Percentiles rank a stretch among this genome's conserved stretches.
These are phyloP conservation scores for Cladosporium austrohemisphaericum DNA, from an alignment of 2,329 filamentous ascomycete species.

Conservation along the genomic window DNA sequence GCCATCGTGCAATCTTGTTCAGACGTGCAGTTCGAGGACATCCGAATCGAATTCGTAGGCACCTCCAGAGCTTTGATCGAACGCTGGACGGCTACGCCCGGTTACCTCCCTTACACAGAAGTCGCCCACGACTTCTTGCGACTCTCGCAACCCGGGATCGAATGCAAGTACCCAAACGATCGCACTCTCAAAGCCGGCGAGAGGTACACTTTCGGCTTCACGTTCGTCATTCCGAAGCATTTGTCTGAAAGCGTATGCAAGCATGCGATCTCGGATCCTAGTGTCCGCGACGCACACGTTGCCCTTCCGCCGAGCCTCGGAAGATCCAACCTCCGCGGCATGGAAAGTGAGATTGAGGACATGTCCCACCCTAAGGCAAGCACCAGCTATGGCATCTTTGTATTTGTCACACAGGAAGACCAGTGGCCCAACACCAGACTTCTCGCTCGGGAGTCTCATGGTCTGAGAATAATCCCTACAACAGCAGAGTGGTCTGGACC, in stretches of 20 bases:
- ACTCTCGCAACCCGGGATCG: background rate
- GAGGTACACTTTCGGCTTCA: no score
- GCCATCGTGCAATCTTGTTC: no score
- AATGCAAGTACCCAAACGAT: background rate
- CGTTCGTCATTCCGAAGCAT: background rate
- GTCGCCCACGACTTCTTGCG: background rate
- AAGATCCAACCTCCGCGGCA: background rate
- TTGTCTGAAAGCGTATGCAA: background rate
- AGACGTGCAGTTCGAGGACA: background rate
- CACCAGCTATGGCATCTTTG: background rate
- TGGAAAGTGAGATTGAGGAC: background rate
- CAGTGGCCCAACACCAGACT: background rate
- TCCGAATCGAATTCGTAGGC: background rate
- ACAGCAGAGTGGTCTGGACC: background rate
- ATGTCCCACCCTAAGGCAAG: background rate
- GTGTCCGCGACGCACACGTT: background rate
- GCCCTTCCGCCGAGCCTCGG: background rate
- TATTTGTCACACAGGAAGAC: background rate
- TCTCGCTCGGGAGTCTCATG: background rate
- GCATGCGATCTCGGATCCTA: background rate
- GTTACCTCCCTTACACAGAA: background rate
- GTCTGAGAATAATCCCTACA: background rate
- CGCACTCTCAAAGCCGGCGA: no score
- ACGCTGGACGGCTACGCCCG: background rate
- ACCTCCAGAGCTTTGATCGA: background rate